Evolutionary conservation across 1,284 basidiomycete genomes (phyloP).

Genomic region (Thecaphora thlaspeos): DNA sequence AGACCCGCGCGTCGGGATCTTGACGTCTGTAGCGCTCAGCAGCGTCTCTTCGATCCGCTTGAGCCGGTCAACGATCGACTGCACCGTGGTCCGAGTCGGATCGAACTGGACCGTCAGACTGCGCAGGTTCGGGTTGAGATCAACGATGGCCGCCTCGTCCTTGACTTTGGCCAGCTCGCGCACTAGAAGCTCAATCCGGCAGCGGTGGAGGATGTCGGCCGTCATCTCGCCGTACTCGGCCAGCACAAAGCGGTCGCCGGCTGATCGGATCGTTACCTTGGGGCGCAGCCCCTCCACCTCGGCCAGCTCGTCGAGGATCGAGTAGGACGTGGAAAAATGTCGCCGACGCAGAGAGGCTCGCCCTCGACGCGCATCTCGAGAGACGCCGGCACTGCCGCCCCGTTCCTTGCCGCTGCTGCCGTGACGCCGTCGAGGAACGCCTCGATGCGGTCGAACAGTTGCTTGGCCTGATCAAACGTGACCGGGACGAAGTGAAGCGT

Average conservation of each 20-base stretch:
- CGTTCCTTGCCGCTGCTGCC: background rate
- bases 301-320: conserved; percentile 7
- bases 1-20: conserved; percentile 19
- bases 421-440: conserved; percentile 7
- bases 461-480: conserved; percentile 60
- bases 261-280: conserved; percentile 16
- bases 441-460: conserved; percentile 28
- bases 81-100: conserved; percentile 60
- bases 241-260: conserved; percentile 16
- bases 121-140: conserved; percentile 14
- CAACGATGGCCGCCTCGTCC: conserved; percentile 58
- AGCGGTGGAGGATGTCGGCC: conserved; percentile 59
- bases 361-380: conserved; percentile 4
- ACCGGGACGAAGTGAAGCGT: conserved; percentile 64
- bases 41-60: conserved; percentile 59
- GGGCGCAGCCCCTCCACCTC: conserved; percentile 8
- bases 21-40: conserved; percentile 60
- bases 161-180: conserved; percentile 48
- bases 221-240: conserved; percentile 26
- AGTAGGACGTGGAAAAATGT: conserved; percentile 2
- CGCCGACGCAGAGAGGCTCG: conserved; percentile 1
- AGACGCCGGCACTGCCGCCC: conserved; percentile 1
- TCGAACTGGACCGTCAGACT: conserved; percentile 63
- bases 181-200: conserved; percentile 61
- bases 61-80: conserved; percentile 60